Base-by-base conservation (phyloP, 306 rosid genomes). In the Prunus mongolica region DNA sequence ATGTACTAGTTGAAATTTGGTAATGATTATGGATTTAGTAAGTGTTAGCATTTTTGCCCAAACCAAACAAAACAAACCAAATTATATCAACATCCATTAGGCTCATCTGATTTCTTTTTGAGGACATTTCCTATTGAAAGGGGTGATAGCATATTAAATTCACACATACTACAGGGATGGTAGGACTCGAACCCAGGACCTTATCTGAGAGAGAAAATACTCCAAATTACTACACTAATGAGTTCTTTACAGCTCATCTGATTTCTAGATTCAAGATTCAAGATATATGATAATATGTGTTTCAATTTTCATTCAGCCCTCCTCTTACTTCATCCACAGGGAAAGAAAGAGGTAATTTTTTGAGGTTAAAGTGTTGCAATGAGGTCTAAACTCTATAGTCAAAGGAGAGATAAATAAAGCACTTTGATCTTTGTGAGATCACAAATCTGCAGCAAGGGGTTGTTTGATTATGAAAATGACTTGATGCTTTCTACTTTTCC, bases 381-480 rank as follows among this genome's bases (percentile, higher is more conserved):
- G 10, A 12, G 4, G 27, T 13, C 13, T 56, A 3, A 6, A 5
- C 34, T 22, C 8, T 20, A 5, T 18, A 41, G 71, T 68, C 56
- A 47, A 16, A 38, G n/a, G 9, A 69, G 38, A 61, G 63, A 47
- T 10, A 55, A 51, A 47, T 15, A 55, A 51, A 4, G 72, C 1
- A 10, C 19, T 49, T 22, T 16, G 55, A 54, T 63, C 73, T 44
- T 62, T 57, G 8, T 57, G 63, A 57, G 0, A 20, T 22, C 63
- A 57, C 63, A 57, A 56, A 57, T 57, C 30, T 13, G 54, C 2
- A 18, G 1, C 41, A 74, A 44, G 9, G 3, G 56, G 13, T 78
- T 30, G 65, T 58, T 47, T 62, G 55, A 34, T 28, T 45, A 69
- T 13, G 76, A 76, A 71, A 79, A 61, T 12, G 82, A 83, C 44